These are phyloP conservation scores for Cystobasidium tubakii DNA, from an alignment of 768 basidiomycete species.

Conservation along the genomic window DNA sequence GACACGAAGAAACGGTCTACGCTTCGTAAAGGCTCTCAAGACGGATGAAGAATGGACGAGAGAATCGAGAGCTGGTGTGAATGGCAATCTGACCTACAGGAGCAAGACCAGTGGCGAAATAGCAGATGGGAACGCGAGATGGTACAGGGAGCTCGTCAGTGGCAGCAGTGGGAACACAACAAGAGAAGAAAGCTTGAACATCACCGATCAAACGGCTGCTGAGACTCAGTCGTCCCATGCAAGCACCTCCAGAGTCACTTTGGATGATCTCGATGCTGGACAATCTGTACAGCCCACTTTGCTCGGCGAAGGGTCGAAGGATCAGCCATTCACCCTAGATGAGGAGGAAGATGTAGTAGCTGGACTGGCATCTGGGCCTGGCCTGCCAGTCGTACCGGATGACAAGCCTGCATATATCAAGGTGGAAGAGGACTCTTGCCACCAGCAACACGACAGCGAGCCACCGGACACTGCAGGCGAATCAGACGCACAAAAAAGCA, in stretches of 20 bases:
- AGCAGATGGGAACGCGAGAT: conserved; percentile 3
- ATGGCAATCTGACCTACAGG: no score
- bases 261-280: background rate
- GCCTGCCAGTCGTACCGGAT: background rate
- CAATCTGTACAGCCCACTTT: background rate
- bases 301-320: background rate
- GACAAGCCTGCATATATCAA: background rate
- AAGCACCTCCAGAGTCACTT: conserved; percentile 1
- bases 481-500: no score
- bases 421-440: background rate
- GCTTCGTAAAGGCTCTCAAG: conserved; percentile 21
- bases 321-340: conserved; percentile 2
- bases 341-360: background rate
- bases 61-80: background rate
- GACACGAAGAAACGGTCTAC: conserved; percentile 7
- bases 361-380: background rate
- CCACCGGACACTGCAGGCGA: no score
- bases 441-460: no score
- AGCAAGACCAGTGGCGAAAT: background rate
- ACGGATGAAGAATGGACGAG: conserved; percentile 35
- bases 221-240: background rate
- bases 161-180: background rate
- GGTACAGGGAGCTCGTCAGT: conserved; percentile 22
- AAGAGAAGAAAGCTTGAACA: background rate
- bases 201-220: background rate